A percentile compares a stretch with the other conserved stretches of the same genome.
phyloP scores from a whole-genome alignment of 306 rosid species.

The Cotoneaster glaucophyllus region DNA sequence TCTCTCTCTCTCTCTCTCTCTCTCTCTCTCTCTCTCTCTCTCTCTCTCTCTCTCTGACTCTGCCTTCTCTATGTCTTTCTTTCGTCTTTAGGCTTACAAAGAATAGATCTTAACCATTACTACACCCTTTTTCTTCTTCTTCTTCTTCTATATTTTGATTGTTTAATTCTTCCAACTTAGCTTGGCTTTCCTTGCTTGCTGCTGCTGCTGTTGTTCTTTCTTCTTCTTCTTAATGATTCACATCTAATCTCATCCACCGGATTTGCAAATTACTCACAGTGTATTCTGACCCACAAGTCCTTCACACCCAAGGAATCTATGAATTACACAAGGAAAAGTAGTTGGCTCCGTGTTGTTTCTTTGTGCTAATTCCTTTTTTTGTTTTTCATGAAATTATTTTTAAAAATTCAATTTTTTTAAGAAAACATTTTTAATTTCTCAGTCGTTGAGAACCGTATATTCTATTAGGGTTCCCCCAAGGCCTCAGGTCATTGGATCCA shows the following conservation, averaged over 20 bases:
- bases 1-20: background rate
- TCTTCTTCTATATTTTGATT: background rate
- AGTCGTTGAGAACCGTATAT: conserved; percentile 25
- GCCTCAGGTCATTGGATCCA: background rate
- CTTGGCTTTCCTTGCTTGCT: too few relatives aligned
- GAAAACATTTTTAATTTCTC: background rate
- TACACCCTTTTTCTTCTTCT: background rate
- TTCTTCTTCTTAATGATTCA: background rate
- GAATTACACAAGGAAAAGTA: background rate
- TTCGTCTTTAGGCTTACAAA: background rate
- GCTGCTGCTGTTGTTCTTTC: background rate
- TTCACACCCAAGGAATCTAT: background rate
- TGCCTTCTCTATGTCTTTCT: background rate
- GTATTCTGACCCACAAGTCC: background rate
- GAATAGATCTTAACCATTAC: background rate
- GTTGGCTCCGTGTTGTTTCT: background rate
- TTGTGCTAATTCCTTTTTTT: background rate
- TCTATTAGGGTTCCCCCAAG: conserved; percentile 39
- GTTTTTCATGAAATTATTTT: background rate
- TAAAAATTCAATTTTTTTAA: background rate
- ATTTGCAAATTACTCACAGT: background rate
- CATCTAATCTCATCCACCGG: background rate
- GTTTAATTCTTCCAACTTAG: background rate
- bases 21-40: background rate
- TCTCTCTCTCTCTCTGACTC: background rate